These are phyloP conservation scores for Priceomyces haplophilus DNA, from an alignment of 805 yeast species.

Conservation along the genomic window DNA sequence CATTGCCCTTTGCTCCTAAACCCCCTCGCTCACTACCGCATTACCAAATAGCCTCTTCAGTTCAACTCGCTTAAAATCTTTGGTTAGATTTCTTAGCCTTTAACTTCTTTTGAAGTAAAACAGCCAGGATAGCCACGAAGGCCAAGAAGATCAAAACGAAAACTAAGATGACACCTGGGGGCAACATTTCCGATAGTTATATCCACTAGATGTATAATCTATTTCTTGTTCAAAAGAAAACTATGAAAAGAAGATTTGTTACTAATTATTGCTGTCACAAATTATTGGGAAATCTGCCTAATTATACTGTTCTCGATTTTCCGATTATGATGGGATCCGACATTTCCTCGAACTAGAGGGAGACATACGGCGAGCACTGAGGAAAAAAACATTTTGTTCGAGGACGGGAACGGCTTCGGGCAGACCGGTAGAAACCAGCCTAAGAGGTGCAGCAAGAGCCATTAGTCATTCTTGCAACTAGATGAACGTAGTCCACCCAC, in stretches of 20 bases:
- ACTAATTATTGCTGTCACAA: conserved; percentile 1
- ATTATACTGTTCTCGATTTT: conserved; percentile 3
- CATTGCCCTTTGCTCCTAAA: neutral
- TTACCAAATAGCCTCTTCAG: neutral
- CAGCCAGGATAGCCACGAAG: conserved; percentile 31
- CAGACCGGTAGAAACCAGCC: conserved; percentile 3
- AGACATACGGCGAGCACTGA: conserved; percentile 2
- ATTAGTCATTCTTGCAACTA: too few species aligned
- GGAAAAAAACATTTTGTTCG: neutral
- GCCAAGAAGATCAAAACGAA: conserved; percentile 56
- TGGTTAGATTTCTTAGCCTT: conserved; percentile 43
- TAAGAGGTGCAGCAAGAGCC: neutral
- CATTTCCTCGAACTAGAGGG: neutral
- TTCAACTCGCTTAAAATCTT: conserved; percentile 30
- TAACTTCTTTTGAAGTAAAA: conserved; percentile 38
- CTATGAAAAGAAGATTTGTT: conserved; percentile 4
- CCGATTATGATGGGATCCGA: conserved; percentile 3
- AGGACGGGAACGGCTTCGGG: conserved; percentile 3
- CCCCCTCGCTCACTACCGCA: neutral
- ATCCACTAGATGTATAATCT: conserved; percentile 3
- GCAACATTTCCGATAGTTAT: conserved; percentile 49
- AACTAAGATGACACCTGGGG: conserved; percentile 73
- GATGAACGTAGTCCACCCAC: too few species aligned
- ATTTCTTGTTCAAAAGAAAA: conserved; percentile 7
- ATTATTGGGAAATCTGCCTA: conserved; percentile 4